Evolutionary conservation across 129 eudicot genomes (phyloP).

Genomic region (Daucus carota): DH1_v3.0 NC_030385.2:4788501-4789000

Average conservation of each 20-base stretch:
- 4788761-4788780: background rate
- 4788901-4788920: background rate
- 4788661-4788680: background rate
- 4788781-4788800: background rate
- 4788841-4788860: too few species aligned
- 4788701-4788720: background rate
- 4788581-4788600: background rate
- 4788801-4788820: too few species aligned
- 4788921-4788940: too few species aligned
- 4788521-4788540: too few species aligned
- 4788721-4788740: background rate
- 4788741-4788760: background rate
- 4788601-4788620: background rate
- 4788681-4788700: background rate
- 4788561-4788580: background rate
- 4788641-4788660: background rate
- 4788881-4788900: background rate
- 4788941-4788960: background rate
- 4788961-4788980: background rate
- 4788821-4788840: too few species aligned
- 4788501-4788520: too few species aligned
- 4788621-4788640: background rate
- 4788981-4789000: background rate
- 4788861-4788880: too few species aligned
- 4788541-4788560: too few species aligned